These are phyloP conservation scores for Lachancea nothofagi DNA, from an alignment of 805 yeast species.

Conservation along the genomic window DNA sequence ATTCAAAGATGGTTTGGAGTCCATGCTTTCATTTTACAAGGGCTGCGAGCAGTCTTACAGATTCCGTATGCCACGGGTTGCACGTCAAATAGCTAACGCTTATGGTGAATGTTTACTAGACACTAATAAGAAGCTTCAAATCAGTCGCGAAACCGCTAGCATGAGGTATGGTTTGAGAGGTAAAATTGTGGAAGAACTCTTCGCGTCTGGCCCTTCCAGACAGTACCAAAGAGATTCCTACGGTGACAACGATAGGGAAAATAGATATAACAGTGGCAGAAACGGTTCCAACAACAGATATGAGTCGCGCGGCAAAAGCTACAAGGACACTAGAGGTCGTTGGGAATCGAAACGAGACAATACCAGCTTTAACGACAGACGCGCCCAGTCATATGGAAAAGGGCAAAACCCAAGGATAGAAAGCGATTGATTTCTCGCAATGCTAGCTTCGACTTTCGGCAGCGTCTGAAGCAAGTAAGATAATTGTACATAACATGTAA, in stretches of 20 bases:
- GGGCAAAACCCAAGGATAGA: conserved; percentile 9
- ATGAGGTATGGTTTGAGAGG: conserved; percentile 24
- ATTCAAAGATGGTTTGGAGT: conserved; percentile 30
- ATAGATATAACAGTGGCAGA: background rate
- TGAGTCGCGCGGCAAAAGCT: conserved; percentile 5
- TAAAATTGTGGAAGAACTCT: conserved; percentile 19
- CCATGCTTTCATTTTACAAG: conserved; percentile 36
- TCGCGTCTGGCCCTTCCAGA: conserved; percentile 15
- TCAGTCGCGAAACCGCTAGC: conserved; percentile 13
- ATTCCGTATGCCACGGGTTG: conserved; percentile 22
- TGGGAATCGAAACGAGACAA: conserved; percentile 4
- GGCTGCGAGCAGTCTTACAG: conserved; percentile 32
- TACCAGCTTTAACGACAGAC: conserved; percentile 1
- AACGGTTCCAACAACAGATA: background rate
- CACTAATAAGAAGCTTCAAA: conserved; percentile 20
- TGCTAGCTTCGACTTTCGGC: no score
- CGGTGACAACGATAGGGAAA: conserved; percentile 1
- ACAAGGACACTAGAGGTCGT: conserved; percentile 3
- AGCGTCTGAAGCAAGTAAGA: no score
- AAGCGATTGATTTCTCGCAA: background rate
- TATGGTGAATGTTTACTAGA: conserved; percentile 25
- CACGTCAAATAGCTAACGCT: conserved; percentile 22
- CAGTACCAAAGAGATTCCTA: background rate
- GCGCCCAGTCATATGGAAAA: background rate
- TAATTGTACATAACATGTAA: conserved; percentile 7